phyloP scores from a whole-genome alignment of 176 grass and related monocot species.

The Phoenix dactylifera region DNA sequence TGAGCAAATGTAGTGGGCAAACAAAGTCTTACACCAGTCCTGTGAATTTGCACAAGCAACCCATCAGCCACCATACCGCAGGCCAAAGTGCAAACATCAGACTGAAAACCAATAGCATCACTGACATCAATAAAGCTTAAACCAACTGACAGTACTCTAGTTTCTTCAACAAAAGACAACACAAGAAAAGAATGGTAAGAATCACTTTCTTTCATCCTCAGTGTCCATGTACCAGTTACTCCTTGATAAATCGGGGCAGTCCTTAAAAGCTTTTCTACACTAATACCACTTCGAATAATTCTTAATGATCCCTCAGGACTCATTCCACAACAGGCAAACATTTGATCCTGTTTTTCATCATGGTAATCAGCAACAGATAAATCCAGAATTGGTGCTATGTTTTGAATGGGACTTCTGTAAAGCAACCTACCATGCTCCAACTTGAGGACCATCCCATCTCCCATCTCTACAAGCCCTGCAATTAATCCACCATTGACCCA shows the following conservation, averaged over 20 bases:
- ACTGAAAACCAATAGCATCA: slow-evolving; percentile 80
- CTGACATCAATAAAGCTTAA: slow-evolving; percentile 92
- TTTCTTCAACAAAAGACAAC: slow-evolving; percentile 95
- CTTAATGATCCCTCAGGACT: slow-evolving; percentile 84
- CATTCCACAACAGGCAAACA: slow-evolving; percentile 97
- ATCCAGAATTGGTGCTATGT: slow-evolving; percentile 94
- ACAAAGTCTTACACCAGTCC: slow-evolving; percentile 78
- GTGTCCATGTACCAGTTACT: slow-evolving; percentile 80
- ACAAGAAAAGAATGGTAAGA: slow-evolving; percentile 92
- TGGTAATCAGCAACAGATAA: slow-evolving; percentile 73
- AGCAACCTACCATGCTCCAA: slow-evolving; percentile 49
- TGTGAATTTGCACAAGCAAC: slow-evolving; percentile 89
- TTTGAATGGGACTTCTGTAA: slow-evolving; percentile 78
- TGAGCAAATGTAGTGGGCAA: slow-evolving; percentile 74
- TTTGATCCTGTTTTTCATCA: slow-evolving; percentile 92
- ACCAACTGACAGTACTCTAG: slow-evolving; percentile 91
- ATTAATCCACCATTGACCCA: slow-evolving; percentile 68
- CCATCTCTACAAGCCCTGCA: slow-evolving; percentile 87
- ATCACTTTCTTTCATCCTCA: slow-evolving; percentile 88
- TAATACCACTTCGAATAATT: slow-evolving; percentile 77
- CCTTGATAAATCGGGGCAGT: slow-evolving; percentile 82
- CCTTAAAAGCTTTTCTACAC: slow-evolving; percentile 85
- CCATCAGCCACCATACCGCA: slow-evolving; percentile 82
- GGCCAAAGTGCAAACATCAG: slow-evolving; percentile 89
- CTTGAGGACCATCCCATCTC: slow-evolving; percentile 89